Base-by-base conservation (phyloP, 306 rosid genomes). In the Arachis stenosperma region DNA sequence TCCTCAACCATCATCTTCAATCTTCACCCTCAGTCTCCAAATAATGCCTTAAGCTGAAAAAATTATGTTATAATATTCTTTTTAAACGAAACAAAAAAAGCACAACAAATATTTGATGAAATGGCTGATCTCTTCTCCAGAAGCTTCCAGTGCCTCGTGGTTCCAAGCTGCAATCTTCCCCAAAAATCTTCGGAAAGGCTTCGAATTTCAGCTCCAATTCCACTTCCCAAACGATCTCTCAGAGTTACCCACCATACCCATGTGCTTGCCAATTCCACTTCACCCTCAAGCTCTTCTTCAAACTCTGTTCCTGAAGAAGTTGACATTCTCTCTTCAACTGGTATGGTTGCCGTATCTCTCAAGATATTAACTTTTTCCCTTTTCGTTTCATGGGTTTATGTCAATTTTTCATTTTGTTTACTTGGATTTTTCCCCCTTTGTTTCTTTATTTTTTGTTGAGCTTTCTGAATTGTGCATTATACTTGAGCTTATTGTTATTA, bases 281-380 rank as follows among this genome's bases (percentile, higher is more conserved):
- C 89, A 53, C 48, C 70, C 44, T 77, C 85, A 5, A 72, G 52
- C 67, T 69, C 85, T 8, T 76, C 80, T 7, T 55, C 66, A 2
- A 30, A 30, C 66, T 69, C 66, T 71, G 61, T 9, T 61, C 71
- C 89, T 43, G 75, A 78, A 4, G 84, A 89, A 7, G 53, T 81
- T 29, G 64, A 36, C 48, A 15, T 89, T 64, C 14, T 89, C 46
- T 81, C 89, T 56, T 61, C 84, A 56, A 79, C 81, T 13, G 85
- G 94, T 89, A 77, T n/a, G 81, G 80, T 4, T 75, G 6, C 36
- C 51, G 48, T 71, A 14, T 9, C 65, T 70, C 67, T 66, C 71
- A 52, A 83, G 37, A n/a, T 27, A 42, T 64, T 55, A 17, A 8
- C 63, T 66, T 66, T 59, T 51, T 60, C 8, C 62, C 4, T 12